Evolutionary conservation across 2,329 filamentous ascomycete species (phyloP), one percentile per base, ranked within the genome.

Genomic region (Teratosphaeria destructans): DNA sequence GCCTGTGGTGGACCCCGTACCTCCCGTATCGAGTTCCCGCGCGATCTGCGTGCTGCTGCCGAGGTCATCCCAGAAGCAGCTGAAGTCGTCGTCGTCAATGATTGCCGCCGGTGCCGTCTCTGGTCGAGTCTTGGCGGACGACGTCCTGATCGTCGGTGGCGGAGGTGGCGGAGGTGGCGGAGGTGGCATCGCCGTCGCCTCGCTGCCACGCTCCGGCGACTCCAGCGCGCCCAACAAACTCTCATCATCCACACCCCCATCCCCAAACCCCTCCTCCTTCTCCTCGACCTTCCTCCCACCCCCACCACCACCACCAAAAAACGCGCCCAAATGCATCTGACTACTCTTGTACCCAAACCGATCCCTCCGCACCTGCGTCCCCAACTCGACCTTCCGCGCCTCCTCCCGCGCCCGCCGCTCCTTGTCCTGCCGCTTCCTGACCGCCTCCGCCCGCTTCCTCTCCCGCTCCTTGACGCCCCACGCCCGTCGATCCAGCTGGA

Each of bases 1-100:
- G 2, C 26, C 10, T 6, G 27, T 10, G n/a, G 14, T 27, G 54
- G 32, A 32, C 11, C 32, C 32, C 27, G 11, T 53, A 29, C 56
- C 55, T 14, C 70, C 70, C 16, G 59, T 61, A 3, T 67, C 68
- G 8, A 79, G 65, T 35, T 79, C 76, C 8, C 76, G 72, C 6
- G 75, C 75, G 39, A 79, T 75, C 60, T 79, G 77, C 0, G 76
- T 76, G 39, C 71, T 74, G 60, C 71, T 76, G n/a, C 74, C 76
- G 2, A 79, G 67, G n/a, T 78, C 76, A 49, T 75, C 71, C 56
- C 63, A 69, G 58, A 69, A 66, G 55, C 55, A 59, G n/a, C 34
- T 54, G 14, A 68, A 52, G n/a, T 71, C 69, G 32, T 69, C 61
- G 11, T 57, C 58, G 1, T 2, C 23, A 23, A 23, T 23, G 23